These are phyloP conservation scores for Ustilago curta DNA, from an alignment of 1,284 basidiomycete genomes.

Conservation along the genomic window DNA sequence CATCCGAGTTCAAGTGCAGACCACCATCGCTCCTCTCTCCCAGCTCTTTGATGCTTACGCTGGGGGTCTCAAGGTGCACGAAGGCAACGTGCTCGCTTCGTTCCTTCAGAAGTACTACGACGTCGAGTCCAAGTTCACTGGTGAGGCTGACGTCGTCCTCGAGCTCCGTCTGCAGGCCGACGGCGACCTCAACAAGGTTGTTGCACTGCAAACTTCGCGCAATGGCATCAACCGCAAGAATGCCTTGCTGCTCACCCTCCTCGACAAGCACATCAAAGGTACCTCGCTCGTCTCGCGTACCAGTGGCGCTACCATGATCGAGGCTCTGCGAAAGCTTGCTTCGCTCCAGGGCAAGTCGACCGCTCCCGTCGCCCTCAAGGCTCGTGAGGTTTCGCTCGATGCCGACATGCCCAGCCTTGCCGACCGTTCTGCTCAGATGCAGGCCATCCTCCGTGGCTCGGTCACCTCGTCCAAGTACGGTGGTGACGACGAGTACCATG, in stretches of 20 bases:
- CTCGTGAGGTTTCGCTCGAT: constrained; percentile 94
- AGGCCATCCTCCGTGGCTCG: constrained; percentile 87
- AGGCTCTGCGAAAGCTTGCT: constrained; percentile 73
- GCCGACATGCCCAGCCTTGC: constrained; percentile 97
- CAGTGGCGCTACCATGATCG: constrained; percentile 56
- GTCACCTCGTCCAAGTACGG: constrained; percentile 84
- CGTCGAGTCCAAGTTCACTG: constrained; percentile 92
- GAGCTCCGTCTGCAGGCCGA: constrained; percentile 91
- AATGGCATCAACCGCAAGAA: constrained; percentile 94
- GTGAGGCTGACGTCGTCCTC: constrained; percentile 88
- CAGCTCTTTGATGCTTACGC: constrained; percentile 85
- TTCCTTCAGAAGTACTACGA: constrained; percentile 81
- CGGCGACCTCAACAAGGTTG: constrained; percentile 89
- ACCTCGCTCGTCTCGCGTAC: constrained; percentile 54
- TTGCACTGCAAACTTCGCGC: constrained; percentile 89
- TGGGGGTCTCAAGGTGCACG: constrained; percentile 87
- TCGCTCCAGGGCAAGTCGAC: constrained; percentile 75
- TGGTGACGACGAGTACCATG: constrained; percentile 76
- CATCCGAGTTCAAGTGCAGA: constrained; percentile 63
- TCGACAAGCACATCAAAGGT: constrained; percentile 75
- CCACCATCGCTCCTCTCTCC: constrained; percentile 79
- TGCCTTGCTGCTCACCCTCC: constrained; percentile 83
- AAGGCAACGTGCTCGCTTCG: constrained; percentile 79
- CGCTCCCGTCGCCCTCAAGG: constrained; percentile 80
- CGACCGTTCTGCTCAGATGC: constrained; percentile 93